Conservation (phyloP, 192 early-diverging fungal genomes). For the Podila clonocystis region DNA sequence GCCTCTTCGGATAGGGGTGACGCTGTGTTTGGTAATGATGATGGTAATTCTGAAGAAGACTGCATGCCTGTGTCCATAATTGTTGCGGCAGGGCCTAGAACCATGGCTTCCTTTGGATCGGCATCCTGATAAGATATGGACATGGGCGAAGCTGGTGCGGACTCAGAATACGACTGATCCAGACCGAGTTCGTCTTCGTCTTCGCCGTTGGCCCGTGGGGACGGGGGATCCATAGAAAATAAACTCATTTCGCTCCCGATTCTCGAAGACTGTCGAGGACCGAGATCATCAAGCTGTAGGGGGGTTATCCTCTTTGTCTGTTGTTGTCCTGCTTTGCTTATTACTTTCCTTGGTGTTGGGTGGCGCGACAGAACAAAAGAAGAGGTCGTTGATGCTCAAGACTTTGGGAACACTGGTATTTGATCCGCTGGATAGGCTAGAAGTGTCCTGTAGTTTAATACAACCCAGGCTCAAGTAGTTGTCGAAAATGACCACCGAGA, state of each 20-base stretch:
- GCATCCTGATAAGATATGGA: slow-evolving; percentile 13
- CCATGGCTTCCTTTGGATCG: not conserved
- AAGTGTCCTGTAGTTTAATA: no score
- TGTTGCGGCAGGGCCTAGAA: not conserved
- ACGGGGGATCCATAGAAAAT: slow-evolving; percentile 43
- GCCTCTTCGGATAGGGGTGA: slow-evolving; percentile 12
- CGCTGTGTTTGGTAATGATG: not conserved
- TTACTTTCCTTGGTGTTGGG: no score
- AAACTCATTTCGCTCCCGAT: slow-evolving; percentile 39
- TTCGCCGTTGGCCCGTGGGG: slow-evolving; percentile 6
- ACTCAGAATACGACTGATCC: slow-evolving; percentile 11
- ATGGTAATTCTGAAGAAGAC: not conserved
- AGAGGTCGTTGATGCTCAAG: no score
- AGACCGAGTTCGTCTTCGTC: slow-evolving; percentile 9
- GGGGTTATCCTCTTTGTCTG: not conserved
- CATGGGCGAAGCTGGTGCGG: slow-evolving; percentile 29
- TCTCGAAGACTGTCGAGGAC: not conserved
- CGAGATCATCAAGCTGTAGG: slow-evolving; percentile 1
- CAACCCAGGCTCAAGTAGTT: no score
- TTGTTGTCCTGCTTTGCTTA: slow-evolving; percentile 1
- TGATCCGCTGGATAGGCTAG: no score
- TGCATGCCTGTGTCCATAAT: not conserved
- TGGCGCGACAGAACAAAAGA: no score
- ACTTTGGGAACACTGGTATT: no score
- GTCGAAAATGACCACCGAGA: no score